Evolutionary conservation across 2,329 filamentous ascomycete species (phyloP), one percentile per base, ranked within the genome.

Genomic region (Podosphaera xanthii): DNA sequence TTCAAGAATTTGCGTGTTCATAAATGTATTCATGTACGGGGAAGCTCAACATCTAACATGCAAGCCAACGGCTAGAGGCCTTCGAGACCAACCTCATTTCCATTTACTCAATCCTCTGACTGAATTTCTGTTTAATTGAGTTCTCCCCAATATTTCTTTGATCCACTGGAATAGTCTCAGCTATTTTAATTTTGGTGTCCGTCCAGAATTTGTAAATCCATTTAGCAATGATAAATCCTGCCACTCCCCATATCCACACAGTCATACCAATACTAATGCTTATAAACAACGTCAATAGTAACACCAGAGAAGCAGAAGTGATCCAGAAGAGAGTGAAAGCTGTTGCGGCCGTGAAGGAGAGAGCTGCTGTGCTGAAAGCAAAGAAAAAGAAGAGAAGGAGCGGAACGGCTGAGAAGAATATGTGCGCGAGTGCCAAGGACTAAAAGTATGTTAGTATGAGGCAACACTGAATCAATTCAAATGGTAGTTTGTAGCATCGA

Each of bases 351-450:
- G 81, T 71, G 48, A 86, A 67, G 14, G 83, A 78, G 68, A 87
- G 77, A 62, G 82, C 69, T 62, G 83, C 70, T 61, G 82, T 78
- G 46, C 78, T 80, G 48, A 82, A 64, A 59, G 77, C 74, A 73
- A 90, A 88, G 64, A 78, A 72, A 59, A 77, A 63, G 73, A 92
- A 91, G 62, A 89, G 71, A 48, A 82, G 70, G 60, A 90, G 65
- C 0, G 87, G 87, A 12, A 86, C 70, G 60, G 81, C 76, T 12
- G 81, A 81, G 62, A 89, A 75, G 60, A 81, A 69, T 60, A 83
- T 65, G 68, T 90, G 86, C 36, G 77, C 73, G 53, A 78, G 71
- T 60, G 88, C 68, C 69, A 92, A 87, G 60, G 81, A 79, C 84
- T 87, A 46, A 2, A 46, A 46, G 22, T 22, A 46, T 3, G 22